Evolutionary conservation across 2,329 filamentous ascomycete species (phyloP).

Genomic region (Paramyrothecium roridum): DNA sequence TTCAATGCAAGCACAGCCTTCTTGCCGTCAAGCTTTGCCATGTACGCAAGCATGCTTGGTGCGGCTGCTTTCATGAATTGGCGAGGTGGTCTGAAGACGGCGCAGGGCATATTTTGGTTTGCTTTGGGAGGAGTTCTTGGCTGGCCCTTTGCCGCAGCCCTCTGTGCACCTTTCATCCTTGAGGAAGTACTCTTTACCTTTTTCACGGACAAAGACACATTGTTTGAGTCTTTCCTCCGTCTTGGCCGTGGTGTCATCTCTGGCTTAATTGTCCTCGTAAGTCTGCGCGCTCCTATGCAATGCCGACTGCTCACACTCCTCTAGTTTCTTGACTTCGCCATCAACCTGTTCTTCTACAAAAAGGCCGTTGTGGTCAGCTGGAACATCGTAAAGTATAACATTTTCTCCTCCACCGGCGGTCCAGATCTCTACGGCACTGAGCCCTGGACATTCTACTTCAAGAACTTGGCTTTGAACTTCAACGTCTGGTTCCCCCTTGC

Average conservation of each 20-base stretch:
- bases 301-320: neutral
- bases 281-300: neutral
- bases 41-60: conserved; percentile 89
- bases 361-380: conserved; percentile 74
- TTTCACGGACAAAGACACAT: conserved; percentile 53
- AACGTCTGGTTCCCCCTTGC: conserved; percentile 90
- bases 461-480: conserved; percentile 90
- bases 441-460: conserved; percentile 94
- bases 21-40: conserved; percentile 91
- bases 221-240: conserved; percentile 58
- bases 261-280: conserved; percentile 65
- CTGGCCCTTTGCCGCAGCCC: conserved; percentile 89
- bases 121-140: conserved; percentile 80
- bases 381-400: conserved; percentile 95
- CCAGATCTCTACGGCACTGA: conserved; percentile 94
- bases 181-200: conserved; percentile 67
- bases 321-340: conserved; percentile 63
- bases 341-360: conserved; percentile 85
- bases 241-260: conserved; percentile 65
- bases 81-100: conserved; percentile 74
- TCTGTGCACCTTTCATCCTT: conserved; percentile 75
- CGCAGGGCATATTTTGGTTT: conserved; percentile 86
- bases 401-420: conserved; percentile 78
- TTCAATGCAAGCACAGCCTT: conserved; percentile 88
- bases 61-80: conserved; percentile 89